Evolutionary conservation across 805 yeast genomes (phyloP).

Genomic region (Metschnikowia amazonensis): DNA sequence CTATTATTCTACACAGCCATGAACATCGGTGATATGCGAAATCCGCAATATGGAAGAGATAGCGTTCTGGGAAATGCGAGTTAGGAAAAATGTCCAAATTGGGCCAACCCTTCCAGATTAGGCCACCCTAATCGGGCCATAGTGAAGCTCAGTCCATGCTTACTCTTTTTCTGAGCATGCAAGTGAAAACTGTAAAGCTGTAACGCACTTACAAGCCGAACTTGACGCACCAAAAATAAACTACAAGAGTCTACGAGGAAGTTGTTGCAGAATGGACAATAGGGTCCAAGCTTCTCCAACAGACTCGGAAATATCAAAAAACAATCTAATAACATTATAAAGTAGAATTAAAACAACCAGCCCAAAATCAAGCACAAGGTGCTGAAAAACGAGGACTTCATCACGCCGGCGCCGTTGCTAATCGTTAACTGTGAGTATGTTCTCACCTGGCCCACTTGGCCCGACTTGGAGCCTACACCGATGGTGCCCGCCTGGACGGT

Average conservation of each 20-base stretch:
- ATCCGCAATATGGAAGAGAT: neutral
- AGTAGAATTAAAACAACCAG: conserved; percentile 7
- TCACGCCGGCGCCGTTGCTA: conserved; percentile 9
- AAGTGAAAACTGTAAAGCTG: too few species aligned
- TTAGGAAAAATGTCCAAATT: neutral
- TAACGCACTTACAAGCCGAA: neutral
- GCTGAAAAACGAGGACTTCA: conserved; percentile 18
- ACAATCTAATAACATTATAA: neutral
- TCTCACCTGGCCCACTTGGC: conserved; percentile 30
- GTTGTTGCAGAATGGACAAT: too few species aligned
- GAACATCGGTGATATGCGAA: neutral
- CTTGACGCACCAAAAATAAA: too few species aligned
- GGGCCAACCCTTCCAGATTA: neutral
- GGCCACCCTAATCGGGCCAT: too few species aligned
- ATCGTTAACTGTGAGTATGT: conserved; percentile 29
- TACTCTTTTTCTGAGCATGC: too few species aligned
- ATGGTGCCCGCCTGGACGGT: conserved; percentile 25
- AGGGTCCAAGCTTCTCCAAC: too few species aligned
- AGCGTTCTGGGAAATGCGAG: neutral
- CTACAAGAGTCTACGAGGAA: too few species aligned
- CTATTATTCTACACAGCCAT: neutral
- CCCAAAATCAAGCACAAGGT: conserved; percentile 5
- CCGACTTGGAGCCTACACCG: conserved; percentile 30
- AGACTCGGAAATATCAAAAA: neutral
- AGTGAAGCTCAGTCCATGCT: too few species aligned